phyloP scores from a whole-genome alignment of 805 yeast genomes.

The Candida piceae region DNA sequence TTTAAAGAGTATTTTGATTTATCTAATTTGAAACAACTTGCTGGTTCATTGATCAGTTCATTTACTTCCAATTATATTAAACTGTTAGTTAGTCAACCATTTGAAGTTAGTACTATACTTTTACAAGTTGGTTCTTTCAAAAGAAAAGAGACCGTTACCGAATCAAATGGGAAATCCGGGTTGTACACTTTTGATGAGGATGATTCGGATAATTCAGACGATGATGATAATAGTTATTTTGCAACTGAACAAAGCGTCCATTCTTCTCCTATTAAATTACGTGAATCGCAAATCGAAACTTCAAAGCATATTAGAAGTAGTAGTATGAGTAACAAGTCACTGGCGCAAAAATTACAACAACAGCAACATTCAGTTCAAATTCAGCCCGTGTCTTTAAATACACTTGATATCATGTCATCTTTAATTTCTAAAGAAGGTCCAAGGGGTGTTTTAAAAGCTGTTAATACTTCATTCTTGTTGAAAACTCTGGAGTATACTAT shows the following conservation, averaged over 20 bases:
- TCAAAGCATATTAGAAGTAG: conserved; percentile 5
- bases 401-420: conserved; percentile 60
- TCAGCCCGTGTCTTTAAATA: conserved; percentile 55
- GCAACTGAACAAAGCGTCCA: conserved; percentile 11
- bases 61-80: conserved; percentile 65
- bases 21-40: conserved; percentile 50
- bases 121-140: conserved; percentile 73
- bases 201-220: conserved; percentile 37
- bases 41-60: conserved; percentile 53
- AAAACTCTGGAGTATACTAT: conserved; percentile 70
- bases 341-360: not conserved
- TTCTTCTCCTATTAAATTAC: conserved; percentile 12
- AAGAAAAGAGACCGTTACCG: too few species aligned
- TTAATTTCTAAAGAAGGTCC: conserved; percentile 67
- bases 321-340: not conserved
- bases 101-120: conserved; percentile 74
- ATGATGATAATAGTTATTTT: conserved; percentile 21
- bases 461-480: conserved; percentile 74
- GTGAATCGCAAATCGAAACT: conserved; percentile 28
- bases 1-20: conserved; percentile 61
- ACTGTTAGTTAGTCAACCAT: conserved; percentile 75
- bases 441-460: conserved; percentile 65
- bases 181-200: conserved; percentile 25
- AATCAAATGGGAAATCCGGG: too few species aligned
- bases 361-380: conserved; percentile 25